A percentile compares a stretch with the other conserved stretches of the same genome.
phyloP scores from a whole-genome alignment of 768 basidiomycete species.

The Leccinum ochraceum region DNA sequence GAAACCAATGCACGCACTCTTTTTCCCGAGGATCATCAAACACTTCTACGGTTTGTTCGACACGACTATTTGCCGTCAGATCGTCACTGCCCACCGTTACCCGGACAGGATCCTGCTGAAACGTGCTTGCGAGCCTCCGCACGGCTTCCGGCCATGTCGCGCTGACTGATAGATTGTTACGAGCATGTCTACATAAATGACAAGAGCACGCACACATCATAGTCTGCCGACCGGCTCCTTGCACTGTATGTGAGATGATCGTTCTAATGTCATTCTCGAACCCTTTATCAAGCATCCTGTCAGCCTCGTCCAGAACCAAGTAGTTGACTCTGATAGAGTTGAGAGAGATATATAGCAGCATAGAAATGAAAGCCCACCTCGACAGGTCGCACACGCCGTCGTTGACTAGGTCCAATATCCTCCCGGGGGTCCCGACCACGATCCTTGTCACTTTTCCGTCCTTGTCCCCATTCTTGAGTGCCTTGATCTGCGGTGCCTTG shows the following conservation, averaged over 20 bases:
- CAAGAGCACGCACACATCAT: slow-evolving; percentile 78
- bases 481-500: slow-evolving; percentile 77
- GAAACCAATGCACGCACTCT: slow-evolving; percentile 57
- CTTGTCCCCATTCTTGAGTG: slow-evolving; percentile 57
- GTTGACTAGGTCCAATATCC: slow-evolving; percentile 88
- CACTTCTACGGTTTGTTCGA: slow-evolving; percentile 92
- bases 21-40: slow-evolving; percentile 84
- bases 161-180: slow-evolving; percentile 59
- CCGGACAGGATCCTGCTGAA: slow-evolving; percentile 80
- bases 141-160: slow-evolving; percentile 99
- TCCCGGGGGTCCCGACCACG: slow-evolving; percentile 94
- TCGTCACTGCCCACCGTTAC: slow-evolving; percentile 97
- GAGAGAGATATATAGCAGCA: not conserved
- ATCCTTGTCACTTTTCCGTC: slow-evolving; percentile 62
- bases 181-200: not conserved
- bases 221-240: slow-evolving; percentile 74
- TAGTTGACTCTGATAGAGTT: slow-evolving; percentile 71
- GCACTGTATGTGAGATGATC: slow-evolving; percentile 79
- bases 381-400: slow-evolving; percentile 85
- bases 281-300: slow-evolving; percentile 97
- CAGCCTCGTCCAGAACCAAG: slow-evolving; percentile 95
- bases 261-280: slow-evolving; percentile 96
- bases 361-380: slow-evolving; percentile 45
- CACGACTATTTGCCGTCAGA: slow-evolving; percentile 88
- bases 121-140: slow-evolving; percentile 82